Evolutionary conservation across 164 flowering plant species (phyloP), one percentile per base, ranked within the genome.

Genomic region (Echeveria elegans): DNA sequence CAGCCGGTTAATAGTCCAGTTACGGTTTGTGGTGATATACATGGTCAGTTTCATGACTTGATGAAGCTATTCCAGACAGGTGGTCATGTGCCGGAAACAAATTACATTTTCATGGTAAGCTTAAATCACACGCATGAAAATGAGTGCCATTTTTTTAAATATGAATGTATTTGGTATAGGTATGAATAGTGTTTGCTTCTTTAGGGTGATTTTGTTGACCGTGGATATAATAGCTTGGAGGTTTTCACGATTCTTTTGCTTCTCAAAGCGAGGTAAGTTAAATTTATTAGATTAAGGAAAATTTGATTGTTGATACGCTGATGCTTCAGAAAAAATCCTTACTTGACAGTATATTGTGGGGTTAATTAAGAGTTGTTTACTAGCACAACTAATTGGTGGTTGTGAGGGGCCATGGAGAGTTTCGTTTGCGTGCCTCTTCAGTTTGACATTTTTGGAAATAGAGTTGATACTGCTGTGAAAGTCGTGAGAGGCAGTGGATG

Each of bases 141-240:
- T 9, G 8, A 29, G 12, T 50, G 1, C 21, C 34, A 19, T 32
- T 26, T 16, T 62, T 9, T 64, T 1, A 2, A 11, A 65, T n/a
- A 7, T 45, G 30, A 19, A 43, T 24, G 29, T n/a, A 6, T 59
- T 26, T 10, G 7, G 6, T 68, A 21, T 7, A 6, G 18, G 34
- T 50, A 50, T 19, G n/a, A 38, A 60, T 52, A 58, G 41, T 6
- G 24, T 34, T 24, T 58, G n/a, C 18, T 47, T 40, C 81, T 72
- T 62, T 85, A 93, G 98, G 98, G 98, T 16, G 98, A 93, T 82
- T 93, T 93, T 83, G 98, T 93, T 72, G 98, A 93, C 74, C 90
- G 97, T 69, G 98, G 98, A 41, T 93, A 93, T 80, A 93, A 93
- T 76, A 93, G 98, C 78, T 85, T 93, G 71, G 98, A 93, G 81